phyloP scores from a whole-genome alignment of 2,329 filamentous ascomycete genomes.

The Aspergillus terreus region DNA sequence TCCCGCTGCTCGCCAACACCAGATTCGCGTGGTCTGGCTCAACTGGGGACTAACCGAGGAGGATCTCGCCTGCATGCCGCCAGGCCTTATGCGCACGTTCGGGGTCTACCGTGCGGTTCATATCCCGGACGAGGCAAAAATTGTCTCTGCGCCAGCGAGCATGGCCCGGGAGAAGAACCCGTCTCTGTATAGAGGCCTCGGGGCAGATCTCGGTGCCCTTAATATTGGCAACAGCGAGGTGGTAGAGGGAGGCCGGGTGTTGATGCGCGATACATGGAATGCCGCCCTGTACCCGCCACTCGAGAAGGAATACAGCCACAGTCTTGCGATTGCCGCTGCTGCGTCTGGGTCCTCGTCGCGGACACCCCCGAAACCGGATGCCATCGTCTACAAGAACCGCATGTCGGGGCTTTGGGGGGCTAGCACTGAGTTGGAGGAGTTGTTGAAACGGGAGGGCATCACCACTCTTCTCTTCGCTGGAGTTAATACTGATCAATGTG shows the following conservation, averaged over 20 bases:
- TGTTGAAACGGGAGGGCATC: constrained; percentile 39
- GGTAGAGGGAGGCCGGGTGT: constrained; percentile 32
- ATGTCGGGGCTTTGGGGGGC: constrained; percentile 56
- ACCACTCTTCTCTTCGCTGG: constrained; percentile 55
- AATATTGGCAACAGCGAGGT: constrained; percentile 20
- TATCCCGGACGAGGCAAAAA: not conserved
- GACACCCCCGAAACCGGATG: constrained; percentile 34
- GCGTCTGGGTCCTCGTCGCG: not conserved
- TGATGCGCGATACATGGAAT: constrained; percentile 58
- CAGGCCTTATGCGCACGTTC: constrained; percentile 49
- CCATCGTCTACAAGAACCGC: constrained; percentile 55
- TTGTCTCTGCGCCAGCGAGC: constrained; percentile 12
- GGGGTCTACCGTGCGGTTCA: constrained; percentile 9
- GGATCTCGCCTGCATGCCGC: constrained; percentile 50
- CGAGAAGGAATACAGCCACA: constrained; percentile 27
- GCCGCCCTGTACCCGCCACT: constrained; percentile 49
- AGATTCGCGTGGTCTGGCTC: constrained; percentile 51
- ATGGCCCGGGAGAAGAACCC: constrained; percentile 24
- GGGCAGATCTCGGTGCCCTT: constrained; percentile 45
- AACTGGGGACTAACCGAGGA: constrained; percentile 57
- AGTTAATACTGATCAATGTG: constrained; percentile 62
- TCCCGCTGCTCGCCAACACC: constrained; percentile 48
- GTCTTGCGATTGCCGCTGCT: constrained; percentile 8
- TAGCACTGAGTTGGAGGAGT: constrained; percentile 41
- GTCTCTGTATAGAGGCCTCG: constrained; percentile 24